Base-by-base conservation (phyloP, 768 basidiomycete genomes). In the Gloeophyllum trabeum region DNA sequence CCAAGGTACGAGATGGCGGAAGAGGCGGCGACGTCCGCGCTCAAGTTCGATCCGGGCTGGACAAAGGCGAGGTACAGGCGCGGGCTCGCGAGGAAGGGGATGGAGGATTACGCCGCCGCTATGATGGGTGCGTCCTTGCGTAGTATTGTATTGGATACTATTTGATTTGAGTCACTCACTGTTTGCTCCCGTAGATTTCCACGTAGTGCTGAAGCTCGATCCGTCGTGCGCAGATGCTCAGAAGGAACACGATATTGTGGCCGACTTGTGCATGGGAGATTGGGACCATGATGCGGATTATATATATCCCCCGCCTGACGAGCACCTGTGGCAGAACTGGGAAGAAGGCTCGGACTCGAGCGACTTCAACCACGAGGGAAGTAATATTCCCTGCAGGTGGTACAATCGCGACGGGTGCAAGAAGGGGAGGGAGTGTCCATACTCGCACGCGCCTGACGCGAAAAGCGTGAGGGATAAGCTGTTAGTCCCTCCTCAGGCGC, bases 331-430 rank as follows among this genome's bases (percentile, higher is more conserved):
- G 7, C 10, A 37, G 7, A 21, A 32, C 10, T 32, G 28, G 28
- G 28, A 32, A 32, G 28, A 32, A 16, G 28, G 10, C 13, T 51
- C 52, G 10, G 50, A 51, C 43, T 50, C 52, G 20, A 43, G 42
- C 39, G 51, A 54, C 37, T 47, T 46, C 3, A 18, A 39, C 2
- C 48, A 50, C 41, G 41, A 35, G 6, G 53, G 45, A 23, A 46
- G 24, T 21, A 43, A 36, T 26, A 44, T 39, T 3, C 51, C 53
- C 13, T 54, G 53, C 26, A 42, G 48, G 21, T 52, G 48, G 45
- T 54, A 54, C 49, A 54, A 54, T 47, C 49, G 48, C 51, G 32
- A 39, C n/a, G 47, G 47, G 34, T 54, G 53, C 38, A 37, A 38
- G 38, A 44, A 47, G 39, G 51, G 51, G 21, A 30, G 6, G 7